A percentile compares a stretch with the other conserved stretches of the same genome.
phyloP scores from a whole-genome alignment of 2,329 filamentous ascomycete genomes.

The Periconia digitata region DNA sequence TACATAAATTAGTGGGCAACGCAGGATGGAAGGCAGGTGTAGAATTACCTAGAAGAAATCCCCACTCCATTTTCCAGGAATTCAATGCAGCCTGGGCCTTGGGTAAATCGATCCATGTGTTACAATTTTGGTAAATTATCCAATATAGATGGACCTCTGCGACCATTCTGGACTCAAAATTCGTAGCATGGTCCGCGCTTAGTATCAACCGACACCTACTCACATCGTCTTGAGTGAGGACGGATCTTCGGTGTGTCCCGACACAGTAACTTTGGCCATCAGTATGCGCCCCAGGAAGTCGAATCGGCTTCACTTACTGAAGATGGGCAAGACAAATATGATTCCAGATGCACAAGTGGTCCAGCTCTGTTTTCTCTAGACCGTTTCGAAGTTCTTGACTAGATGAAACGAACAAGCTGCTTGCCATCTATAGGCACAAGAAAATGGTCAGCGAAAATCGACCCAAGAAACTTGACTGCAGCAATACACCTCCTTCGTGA shows the following conservation, averaged over 20 bases:
- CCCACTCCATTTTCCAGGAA: constrained; percentile 45
- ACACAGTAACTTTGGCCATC: constrained; percentile 44
- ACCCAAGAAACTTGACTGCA: neutral
- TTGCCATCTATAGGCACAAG: constrained; percentile 20
- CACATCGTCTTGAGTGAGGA: constrained; percentile 43
- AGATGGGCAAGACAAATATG: constrained; percentile 49
- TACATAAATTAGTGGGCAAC: neutral
- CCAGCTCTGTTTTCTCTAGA: constrained; percentile 24
- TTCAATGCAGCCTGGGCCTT: constrained; percentile 39
- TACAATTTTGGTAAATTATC: constrained; percentile 47
- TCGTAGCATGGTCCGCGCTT: constrained; percentile 43
- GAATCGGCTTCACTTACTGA: constrained; percentile 32
- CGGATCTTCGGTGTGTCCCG: constrained; percentile 44
- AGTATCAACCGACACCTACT: constrained; percentile 43
- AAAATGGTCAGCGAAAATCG: neutral
- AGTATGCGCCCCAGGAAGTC: neutral
- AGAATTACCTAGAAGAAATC: constrained; percentile 40
- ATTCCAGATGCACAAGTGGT: constrained; percentile 46
- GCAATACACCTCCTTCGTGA: too few species aligned
- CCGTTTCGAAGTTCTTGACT: constrained; percentile 4
- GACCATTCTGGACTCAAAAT: constrained; percentile 52
- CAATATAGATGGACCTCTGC: constrained; percentile 51
- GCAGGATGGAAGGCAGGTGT: neutral
- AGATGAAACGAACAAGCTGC: constrained; percentile 33
- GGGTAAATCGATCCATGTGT: constrained; percentile 32